Evolutionary conservation across 2,329 filamentous ascomycete species (phyloP).

Genomic region (Phoma sp.): DNA sequence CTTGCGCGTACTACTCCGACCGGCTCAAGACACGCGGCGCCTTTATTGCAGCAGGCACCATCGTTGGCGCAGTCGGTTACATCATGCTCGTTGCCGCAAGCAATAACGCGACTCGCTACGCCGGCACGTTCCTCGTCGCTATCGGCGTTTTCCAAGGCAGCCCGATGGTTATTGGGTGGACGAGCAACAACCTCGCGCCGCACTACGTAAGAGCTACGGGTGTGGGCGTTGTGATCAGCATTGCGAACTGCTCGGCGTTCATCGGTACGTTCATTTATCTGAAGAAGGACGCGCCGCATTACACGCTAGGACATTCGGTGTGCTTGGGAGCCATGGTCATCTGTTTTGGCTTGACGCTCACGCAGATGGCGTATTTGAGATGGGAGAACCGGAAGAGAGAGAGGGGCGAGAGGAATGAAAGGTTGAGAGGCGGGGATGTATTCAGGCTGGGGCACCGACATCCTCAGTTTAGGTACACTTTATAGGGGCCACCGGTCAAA

Average conservation of each 20-base stretch:
- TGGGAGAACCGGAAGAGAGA: slow-evolving; percentile 39
- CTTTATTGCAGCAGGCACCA: slow-evolving; percentile 60
- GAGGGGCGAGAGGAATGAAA: slow-evolving; percentile 30
- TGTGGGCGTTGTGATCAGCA: slow-evolving; percentile 54
- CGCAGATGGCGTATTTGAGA: slow-evolving; percentile 32
- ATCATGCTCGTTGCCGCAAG: slow-evolving; percentile 58
- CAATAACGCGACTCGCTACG: slow-evolving; percentile 47
- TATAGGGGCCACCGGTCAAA: slow-evolving; percentile 1
- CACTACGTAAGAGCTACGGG: slow-evolving; percentile 64
- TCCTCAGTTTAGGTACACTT: slow-evolving; percentile 39
- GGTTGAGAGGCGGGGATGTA: slow-evolving; percentile 32
- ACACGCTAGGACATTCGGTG: slow-evolving; percentile 30
- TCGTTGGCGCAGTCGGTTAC: slow-evolving; percentile 56
- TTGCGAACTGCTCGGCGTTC: slow-evolving; percentile 60
- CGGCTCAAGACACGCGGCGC: slow-evolving; percentile 46
- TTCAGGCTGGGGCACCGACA: slow-evolving; percentile 37
- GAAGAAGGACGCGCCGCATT: slow-evolving; percentile 48
- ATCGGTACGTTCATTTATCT: slow-evolving; percentile 60
- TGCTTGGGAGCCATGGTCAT: slow-evolving; percentile 35
- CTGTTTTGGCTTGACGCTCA: slow-evolving; percentile 27
- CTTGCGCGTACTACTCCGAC: slow-evolving; percentile 56
- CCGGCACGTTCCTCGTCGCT: slow-evolving; percentile 50
- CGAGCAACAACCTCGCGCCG: slow-evolving; percentile 54
- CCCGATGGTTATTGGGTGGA: slow-evolving; percentile 51
- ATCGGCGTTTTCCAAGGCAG: slow-evolving; percentile 52